Percentiles rank a stretch among this genome's conserved stretches.
phyloP scores from a whole-genome alignment of 176 grass and related monocot species.

The Pharus latifolius region DNA sequence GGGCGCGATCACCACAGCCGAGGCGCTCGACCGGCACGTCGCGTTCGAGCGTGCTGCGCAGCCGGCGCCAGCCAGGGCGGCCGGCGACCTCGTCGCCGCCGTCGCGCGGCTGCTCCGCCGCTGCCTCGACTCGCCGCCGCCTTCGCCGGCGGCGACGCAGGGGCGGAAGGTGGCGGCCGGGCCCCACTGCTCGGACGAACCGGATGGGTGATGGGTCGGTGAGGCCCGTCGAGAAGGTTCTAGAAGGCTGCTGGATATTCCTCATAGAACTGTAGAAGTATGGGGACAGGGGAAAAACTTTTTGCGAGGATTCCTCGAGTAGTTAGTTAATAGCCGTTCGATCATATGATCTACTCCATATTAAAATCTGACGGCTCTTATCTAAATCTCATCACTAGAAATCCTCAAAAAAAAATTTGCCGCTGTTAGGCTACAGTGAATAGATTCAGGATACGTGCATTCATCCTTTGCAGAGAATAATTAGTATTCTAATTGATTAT shows the following conservation, averaged over 20 bases:
- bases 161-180: conserved; percentile 28
- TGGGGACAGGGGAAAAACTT: too few species aligned
- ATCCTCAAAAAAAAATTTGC: too few species aligned
- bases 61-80: neutral
- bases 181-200: neutral
- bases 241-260: neutral
- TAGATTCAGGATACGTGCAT: too few species aligned
- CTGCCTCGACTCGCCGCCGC: conserved; percentile 55
- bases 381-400: too few species aligned
- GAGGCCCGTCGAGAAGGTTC: neutral
- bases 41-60: conserved; percentile 35
- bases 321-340: too few species aligned
- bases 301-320: too few species aligned
- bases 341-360: too few species aligned
- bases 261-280: too few species aligned
- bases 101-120: conserved; percentile 48
- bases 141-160: conserved; percentile 9
- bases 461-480: too few species aligned
- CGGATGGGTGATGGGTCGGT: neutral
- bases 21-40: conserved; percentile 68
- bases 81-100: conserved; percentile 54
- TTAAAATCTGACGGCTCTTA: too few species aligned
- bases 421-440: too few species aligned
- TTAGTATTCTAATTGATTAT: too few species aligned
- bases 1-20: conserved; percentile 41